Conservation (phyloP, 192 early-diverging fungal species). For the Coemansia guatemalensis region DNA sequence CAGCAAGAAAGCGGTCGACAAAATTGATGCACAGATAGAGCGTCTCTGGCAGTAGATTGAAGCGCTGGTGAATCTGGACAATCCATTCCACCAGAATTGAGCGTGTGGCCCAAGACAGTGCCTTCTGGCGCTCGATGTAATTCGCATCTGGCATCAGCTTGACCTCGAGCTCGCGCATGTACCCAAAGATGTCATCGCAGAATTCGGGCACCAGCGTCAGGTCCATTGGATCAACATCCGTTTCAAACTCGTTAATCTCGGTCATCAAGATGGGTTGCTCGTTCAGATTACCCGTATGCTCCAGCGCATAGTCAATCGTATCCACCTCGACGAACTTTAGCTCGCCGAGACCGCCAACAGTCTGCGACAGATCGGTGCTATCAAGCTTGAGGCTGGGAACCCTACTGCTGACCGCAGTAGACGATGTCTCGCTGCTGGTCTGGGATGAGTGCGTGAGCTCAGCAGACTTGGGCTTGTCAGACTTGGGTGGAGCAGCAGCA, state of each 20-base stretch:
- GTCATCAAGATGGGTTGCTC: constrained; percentile 35
- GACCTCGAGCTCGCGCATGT: constrained; percentile 63
- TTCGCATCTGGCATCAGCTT: constrained; percentile 52
- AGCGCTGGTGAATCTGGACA: constrained; percentile 57
- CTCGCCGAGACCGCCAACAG: constrained; percentile 12
- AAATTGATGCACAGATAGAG: constrained; percentile 58
- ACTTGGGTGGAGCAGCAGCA: neutral
- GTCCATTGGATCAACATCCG: constrained; percentile 39
- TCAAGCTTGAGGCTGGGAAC: constrained; percentile 4
- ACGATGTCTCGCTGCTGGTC: neutral
- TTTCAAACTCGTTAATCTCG: constrained; percentile 25
- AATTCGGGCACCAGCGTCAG: constrained; percentile 58
- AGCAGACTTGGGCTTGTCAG: neutral
- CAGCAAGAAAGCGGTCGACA: constrained; percentile 61
- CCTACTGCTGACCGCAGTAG: constrained; percentile 16
- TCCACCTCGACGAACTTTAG: constrained; percentile 42
- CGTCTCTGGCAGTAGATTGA: constrained; percentile 61
- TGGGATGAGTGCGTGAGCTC: neutral
- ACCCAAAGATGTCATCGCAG: constrained; percentile 62
- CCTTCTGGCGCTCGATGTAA: constrained; percentile 55
- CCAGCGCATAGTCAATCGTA: constrained; percentile 44
- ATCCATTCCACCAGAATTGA: constrained; percentile 59
- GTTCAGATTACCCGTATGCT: constrained; percentile 35
- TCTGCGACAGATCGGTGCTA: neutral
- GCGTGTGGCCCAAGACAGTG: constrained; percentile 55